Conservation (phyloP, 2,329 filamentous ascomycete genomes). For the Calonectria pauciramosa region DNA sequence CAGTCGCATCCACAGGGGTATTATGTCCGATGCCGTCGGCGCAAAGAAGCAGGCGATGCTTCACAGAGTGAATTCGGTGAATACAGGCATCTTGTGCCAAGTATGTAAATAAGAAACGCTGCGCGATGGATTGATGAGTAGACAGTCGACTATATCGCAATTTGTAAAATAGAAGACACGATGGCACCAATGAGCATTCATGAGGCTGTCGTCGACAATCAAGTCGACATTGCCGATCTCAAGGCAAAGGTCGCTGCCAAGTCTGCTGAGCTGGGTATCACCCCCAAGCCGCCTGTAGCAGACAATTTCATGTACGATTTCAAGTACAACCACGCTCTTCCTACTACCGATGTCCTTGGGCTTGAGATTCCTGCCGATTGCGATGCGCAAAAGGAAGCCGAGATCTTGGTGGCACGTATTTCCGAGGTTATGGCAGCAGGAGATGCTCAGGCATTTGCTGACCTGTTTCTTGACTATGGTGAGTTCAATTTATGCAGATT, state of each 20-base stretch:
- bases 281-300: background rate
- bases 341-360: background rate
- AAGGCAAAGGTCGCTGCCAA: background rate
- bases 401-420: background rate
- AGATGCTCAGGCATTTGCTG: background rate
- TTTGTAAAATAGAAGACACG: background rate
- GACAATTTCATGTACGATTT: background rate
- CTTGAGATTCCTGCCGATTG: background rate
- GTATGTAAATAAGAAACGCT: too few species aligned
- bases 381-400: background rate
- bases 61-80: too few species aligned
- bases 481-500: background rate
- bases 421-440: background rate
- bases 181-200: background rate
- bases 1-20: too few species aligned
- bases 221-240: background rate
- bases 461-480: background rate
- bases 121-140: too few species aligned
- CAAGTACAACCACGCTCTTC: background rate
- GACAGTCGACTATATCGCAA: too few species aligned
- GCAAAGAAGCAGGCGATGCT: too few species aligned
- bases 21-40: too few species aligned
- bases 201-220: background rate
- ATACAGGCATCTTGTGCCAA: too few species aligned
- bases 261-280: background rate